Percentiles rank a stretch among this genome's conserved stretches.
Evolutionary conservation across 768 basidiomycete species (phyloP).

Genomic region (Kondoa malvinella): DNA sequence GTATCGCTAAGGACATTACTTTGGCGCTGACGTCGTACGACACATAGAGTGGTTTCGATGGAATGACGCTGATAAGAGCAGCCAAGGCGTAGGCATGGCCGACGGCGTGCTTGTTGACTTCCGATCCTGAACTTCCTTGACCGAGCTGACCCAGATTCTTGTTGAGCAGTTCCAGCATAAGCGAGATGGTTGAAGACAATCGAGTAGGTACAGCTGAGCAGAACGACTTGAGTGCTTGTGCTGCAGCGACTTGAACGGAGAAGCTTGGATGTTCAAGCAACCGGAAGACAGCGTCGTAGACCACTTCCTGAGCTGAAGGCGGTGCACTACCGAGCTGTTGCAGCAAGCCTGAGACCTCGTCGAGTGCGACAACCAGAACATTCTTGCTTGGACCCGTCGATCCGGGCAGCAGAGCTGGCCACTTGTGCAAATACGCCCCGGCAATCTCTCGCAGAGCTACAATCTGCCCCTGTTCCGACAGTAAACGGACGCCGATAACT

Average conservation of each 20-base stretch:
- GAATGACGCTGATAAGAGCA: conserved; percentile 67
- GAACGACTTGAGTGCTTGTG: conserved; percentile 78
- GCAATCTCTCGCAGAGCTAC: conserved; percentile 73
- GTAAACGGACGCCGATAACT: conserved; percentile 67
- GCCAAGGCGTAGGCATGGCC: conserved; percentile 77
- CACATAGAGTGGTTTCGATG: conserved; percentile 74
- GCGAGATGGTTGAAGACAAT: conserved; percentile 59
- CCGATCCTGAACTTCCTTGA: conserved; percentile 3
- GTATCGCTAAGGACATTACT: conserved; percentile 75
- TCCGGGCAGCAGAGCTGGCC: conserved; percentile 85
- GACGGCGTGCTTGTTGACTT: conserved; percentile 46
- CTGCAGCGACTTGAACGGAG: conserved; percentile 64
- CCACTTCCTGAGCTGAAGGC: conserved; percentile 70
- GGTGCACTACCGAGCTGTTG: conserved; percentile 85
- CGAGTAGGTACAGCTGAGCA: conserved; percentile 75
- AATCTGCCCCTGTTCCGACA: conserved; percentile 89
- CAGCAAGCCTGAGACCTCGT: conserved; percentile 69
- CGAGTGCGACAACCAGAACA: conserved; percentile 54
- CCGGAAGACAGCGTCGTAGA: conserved; percentile 67
- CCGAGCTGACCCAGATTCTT: conserved; percentile 56
- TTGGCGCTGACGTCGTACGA: conserved; percentile 64
- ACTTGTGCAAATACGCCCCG: conserved; percentile 63
- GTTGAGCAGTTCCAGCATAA: conserved; percentile 62
- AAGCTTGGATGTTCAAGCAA: conserved; percentile 75
- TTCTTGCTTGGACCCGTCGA: conserved; percentile 50